Evolutionary conservation across 1,284 basidiomycete species (phyloP).

Genomic region (Afroboletus lepidellus): DNA sequence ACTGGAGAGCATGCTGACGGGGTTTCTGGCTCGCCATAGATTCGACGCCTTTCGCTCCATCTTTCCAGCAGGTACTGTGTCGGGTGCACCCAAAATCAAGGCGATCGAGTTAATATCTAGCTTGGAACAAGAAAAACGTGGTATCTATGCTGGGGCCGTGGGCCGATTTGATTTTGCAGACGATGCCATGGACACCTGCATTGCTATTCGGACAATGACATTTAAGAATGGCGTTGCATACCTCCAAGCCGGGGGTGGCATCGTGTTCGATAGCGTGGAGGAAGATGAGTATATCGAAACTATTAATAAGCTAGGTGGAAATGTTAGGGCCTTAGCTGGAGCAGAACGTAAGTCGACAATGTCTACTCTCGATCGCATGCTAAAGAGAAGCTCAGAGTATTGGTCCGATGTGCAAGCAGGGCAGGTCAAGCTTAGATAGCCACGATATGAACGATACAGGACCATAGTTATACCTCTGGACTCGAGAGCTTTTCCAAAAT

Average conservation of each 20-base stretch:
- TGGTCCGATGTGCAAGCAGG: slow-evolving; percentile 65
- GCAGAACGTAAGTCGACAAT: slow-evolving; percentile 78
- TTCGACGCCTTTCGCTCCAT: slow-evolving; percentile 99
- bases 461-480: slow-evolving; percentile 23
- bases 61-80: slow-evolving; percentile 99
- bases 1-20: neutral
- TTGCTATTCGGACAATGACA: slow-evolving; percentile 97
- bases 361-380: slow-evolving; percentile 9
- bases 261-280: slow-evolving; percentile 96
- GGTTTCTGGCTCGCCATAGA: slow-evolving; percentile 39
- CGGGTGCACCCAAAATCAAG: slow-evolving; percentile 98
- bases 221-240: slow-evolving; percentile 95
- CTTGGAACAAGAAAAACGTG: slow-evolving; percentile 87
- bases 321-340: slow-evolving; percentile 80
- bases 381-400: slow-evolving; percentile 46
- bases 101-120: slow-evolving; percentile 92
- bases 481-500: slow-evolving; percentile 29
- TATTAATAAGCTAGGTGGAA: slow-evolving; percentile 90
- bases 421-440: slow-evolving; percentile 34
- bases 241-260: slow-evolving; percentile 95
- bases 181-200: slow-evolving; percentile 97
- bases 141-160: slow-evolving; percentile 96
- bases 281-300: slow-evolving; percentile 97
- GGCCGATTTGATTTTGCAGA: slow-evolving; percentile 96
- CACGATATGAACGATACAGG: slow-evolving; percentile 22